phyloP scores from a whole-genome alignment of 2,329 filamentous ascomycete species.

The Huntiella bhutanensis region DNA sequence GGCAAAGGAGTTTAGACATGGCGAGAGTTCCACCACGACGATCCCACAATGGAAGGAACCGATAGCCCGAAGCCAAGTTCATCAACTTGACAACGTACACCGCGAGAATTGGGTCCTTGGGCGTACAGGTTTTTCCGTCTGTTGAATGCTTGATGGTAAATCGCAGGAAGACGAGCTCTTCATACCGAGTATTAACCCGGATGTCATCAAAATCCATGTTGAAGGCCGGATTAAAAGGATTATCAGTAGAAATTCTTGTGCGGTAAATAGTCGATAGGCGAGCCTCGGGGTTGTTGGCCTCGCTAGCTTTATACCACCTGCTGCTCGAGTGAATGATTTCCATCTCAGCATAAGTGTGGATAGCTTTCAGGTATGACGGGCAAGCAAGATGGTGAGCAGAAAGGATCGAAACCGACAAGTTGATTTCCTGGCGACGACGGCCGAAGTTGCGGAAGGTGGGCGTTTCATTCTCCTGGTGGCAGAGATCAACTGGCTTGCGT shows the following conservation, averaged over 20 bases:
- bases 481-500: slow-evolving; percentile 73
- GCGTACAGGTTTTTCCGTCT: slow-evolving; percentile 48
- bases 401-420: slow-evolving; percentile 72
- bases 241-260: slow-evolving; percentile 65
- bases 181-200: slow-evolving; percentile 79
- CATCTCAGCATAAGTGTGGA: slow-evolving; percentile 88
- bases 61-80: slow-evolving; percentile 79
- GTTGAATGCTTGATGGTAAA: slow-evolving; percentile 80
- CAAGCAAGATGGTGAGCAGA: slow-evolving; percentile 90
- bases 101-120: slow-evolving; percentile 49
- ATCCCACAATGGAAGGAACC: slow-evolving; percentile 78
- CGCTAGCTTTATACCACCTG: slow-evolving; percentile 69
- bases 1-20: slow-evolving; percentile 87
- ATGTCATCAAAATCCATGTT: slow-evolving; percentile 55
- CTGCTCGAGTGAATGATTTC: slow-evolving; percentile 91
- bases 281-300: slow-evolving; percentile 31
- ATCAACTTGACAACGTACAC: slow-evolving; percentile 85
- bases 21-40: slow-evolving; percentile 79
- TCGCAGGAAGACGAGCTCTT: slow-evolving; percentile 80
- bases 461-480: slow-evolving; percentile 46
- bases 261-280: slow-evolving; percentile 52
- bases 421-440: slow-evolving; percentile 62
- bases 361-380: slow-evolving; percentile 48
- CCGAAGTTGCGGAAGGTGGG: slow-evolving; percentile 37
- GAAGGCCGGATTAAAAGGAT: slow-evolving; percentile 87